A percentile compares a stretch with the other conserved stretches of the same genome.
Evolutionary conservation across 2,329 filamentous ascomycete genomes (phyloP).

Genomic region (Fusarium fujikuroi): DNA sequence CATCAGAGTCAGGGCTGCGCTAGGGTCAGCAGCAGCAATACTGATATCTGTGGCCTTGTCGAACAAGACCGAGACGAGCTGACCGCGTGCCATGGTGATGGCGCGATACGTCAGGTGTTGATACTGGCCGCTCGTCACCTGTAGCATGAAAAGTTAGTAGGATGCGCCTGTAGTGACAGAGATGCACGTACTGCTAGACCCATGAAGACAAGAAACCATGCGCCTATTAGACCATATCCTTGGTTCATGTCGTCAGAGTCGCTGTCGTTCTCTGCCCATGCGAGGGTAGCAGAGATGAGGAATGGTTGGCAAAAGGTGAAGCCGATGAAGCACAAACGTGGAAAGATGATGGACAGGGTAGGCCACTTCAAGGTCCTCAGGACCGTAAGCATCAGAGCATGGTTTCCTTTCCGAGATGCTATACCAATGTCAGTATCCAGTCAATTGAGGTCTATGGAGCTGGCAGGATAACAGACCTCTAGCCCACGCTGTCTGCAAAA

Average conservation of each 20-base stretch:
- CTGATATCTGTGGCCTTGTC: constrained; percentile 44
- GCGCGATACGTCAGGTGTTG: constrained; percentile 43
- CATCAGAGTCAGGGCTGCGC: constrained; percentile 57
- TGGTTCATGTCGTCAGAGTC: constrained; percentile 16
- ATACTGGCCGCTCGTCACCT: constrained; percentile 25
- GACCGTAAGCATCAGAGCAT: constrained; percentile 13
- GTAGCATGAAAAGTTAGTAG: neutral
- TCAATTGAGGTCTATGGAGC: accelerated
- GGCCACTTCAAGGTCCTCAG: constrained; percentile 17
- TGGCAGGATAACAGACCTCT: constrained; percentile 1
- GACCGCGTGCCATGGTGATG: constrained; percentile 46
- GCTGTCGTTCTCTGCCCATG: neutral
- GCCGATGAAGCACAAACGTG: constrained; percentile 30
- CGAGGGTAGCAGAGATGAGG: constrained; percentile 31
- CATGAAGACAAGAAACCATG: constrained; percentile 33
- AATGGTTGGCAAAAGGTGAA: constrained; percentile 38
- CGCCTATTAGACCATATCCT: constrained; percentile 36
- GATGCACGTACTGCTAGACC: constrained; percentile 15
- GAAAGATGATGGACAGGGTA: constrained; percentile 16
- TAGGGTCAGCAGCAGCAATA: constrained; percentile 48
- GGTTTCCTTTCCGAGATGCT: constrained; percentile 6
- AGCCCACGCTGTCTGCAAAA: constrained; percentile 15
- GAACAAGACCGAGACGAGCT: constrained; percentile 44
- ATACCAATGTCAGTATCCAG: neutral
- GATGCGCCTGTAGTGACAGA: accelerated